Percentiles rank a stretch among this genome's conserved stretches.
Evolutionary conservation across 176 grass and related monocot genomes (phyloP).

Genomic region (Otatea glauca): DNA sequence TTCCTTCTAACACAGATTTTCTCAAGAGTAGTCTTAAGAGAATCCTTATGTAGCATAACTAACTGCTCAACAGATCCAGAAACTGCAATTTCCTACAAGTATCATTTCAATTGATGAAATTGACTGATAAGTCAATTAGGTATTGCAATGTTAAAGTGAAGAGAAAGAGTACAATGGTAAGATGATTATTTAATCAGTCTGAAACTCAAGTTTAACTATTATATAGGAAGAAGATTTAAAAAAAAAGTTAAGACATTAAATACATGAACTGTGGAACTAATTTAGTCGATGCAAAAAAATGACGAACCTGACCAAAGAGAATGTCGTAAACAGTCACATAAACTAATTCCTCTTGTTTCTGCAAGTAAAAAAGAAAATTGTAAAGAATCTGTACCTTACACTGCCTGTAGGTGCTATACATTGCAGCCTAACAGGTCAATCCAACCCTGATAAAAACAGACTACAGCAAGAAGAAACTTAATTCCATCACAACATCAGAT

Average conservation of each 20-base stretch:
- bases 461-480: neutral
- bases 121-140: neutral
- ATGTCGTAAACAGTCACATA: slow-evolving; percentile 81
- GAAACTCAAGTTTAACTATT: neutral
- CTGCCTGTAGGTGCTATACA: neutral
- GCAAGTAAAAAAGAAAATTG: slow-evolving; percentile 31
- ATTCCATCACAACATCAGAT: slow-evolving; percentile 11
- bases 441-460: slow-evolving; percentile 20
- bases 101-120: slow-evolving; percentile 15
- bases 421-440: neutral
- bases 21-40: slow-evolving; percentile 61
- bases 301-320: slow-evolving; percentile 88
- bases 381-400: neutral
- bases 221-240: neutral
- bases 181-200: neutral
- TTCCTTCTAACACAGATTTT: slow-evolving; percentile 67
- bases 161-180: neutral
- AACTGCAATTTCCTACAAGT: slow-evolving; percentile 63
- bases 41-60: slow-evolving; percentile 66
- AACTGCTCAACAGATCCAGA: slow-evolving; percentile 68
- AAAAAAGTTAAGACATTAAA: slow-evolving; percentile 23
- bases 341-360: slow-evolving; percentile 88
- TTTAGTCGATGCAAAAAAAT: slow-evolving; percentile 17
- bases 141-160: neutral
- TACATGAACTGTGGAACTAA: neutral